Evolutionary conservation across 768 basidiomycete genomes (phyloP).

Genomic region (Clitopilus passeckerianus): DNA sequence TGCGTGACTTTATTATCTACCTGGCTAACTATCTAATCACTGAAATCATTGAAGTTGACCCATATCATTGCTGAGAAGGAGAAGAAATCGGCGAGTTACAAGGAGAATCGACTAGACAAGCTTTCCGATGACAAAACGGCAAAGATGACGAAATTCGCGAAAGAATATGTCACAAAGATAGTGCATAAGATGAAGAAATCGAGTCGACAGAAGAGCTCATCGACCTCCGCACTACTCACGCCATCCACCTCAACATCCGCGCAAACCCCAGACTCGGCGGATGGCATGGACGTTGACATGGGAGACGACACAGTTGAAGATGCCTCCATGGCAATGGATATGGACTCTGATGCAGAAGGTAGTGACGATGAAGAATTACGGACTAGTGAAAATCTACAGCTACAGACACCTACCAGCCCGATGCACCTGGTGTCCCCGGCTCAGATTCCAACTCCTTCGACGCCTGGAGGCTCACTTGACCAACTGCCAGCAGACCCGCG

Average conservation of each 20-base stretch:
- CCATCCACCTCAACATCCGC: slow-evolving; percentile 23
- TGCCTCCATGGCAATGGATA: neutral
- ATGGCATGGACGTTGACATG: slow-evolving; percentile 26
- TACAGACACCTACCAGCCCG: neutral
- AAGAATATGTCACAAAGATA: slow-evolving; percentile 86
- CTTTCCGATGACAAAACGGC: slow-evolving; percentile 81
- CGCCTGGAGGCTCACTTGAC: neutral
- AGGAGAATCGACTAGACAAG: slow-evolving; percentile 64
- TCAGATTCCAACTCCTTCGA: neutral
- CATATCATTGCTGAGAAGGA: slow-evolving; percentile 89
- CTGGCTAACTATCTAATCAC: neutral
- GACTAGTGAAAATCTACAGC: slow-evolving; percentile 8
- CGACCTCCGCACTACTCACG: slow-evolving; percentile 18
- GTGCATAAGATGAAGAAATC: slow-evolving; percentile 62
- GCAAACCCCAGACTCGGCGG: slow-evolving; percentile 36
- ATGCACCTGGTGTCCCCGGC: neutral
- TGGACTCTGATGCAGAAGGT: slow-evolving; percentile 23
- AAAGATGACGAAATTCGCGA: slow-evolving; percentile 92
- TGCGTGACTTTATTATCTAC: slow-evolving; percentile 24
- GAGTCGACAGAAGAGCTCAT: slow-evolving; percentile 19
- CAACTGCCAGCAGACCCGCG: neutral
- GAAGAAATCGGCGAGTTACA: slow-evolving; percentile 82
- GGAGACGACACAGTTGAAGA: slow-evolving; percentile 22
- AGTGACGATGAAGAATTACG: slow-evolving; percentile 23
- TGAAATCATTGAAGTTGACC: slow-evolving; percentile 56